Evolutionary conservation across 2,329 filamentous ascomycete species (phyloP).

Genomic region (Aspergillus sp.): DNA sequence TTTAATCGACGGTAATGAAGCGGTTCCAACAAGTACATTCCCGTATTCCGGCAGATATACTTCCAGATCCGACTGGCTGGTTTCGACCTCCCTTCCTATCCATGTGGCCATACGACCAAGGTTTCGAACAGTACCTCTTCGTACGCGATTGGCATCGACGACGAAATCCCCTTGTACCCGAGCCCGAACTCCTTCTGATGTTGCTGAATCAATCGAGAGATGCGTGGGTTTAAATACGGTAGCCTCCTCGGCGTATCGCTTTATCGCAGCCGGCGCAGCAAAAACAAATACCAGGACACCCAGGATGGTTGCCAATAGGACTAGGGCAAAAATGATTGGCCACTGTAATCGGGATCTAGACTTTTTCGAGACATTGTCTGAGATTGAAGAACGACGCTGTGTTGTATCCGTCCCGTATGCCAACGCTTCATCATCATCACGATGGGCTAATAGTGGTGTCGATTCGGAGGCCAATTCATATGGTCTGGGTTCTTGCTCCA

Average conservation of each 20-base stretch:
- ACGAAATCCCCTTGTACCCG: conserved; percentile 75
- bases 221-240: conserved; percentile 74
- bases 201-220: conserved; percentile 80
- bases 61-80: conserved; percentile 61
- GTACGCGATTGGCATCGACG: conserved; percentile 70
- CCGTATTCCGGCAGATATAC: conserved; percentile 80
- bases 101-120: conserved; percentile 73
- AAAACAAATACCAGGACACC: conserved; percentile 72
- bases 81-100: conserved; percentile 71
- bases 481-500: conserved; percentile 14
- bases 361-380: not conserved
- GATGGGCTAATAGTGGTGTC: conserved; percentile 35
- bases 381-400: not conserved
- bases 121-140: conserved; percentile 62
- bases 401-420: conserved; percentile 19
- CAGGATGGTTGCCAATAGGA: conserved; percentile 55
- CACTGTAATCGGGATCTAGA: conserved; percentile 47
- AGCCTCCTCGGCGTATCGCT: conserved; percentile 81
- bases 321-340: conserved; percentile 65
- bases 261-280: conserved; percentile 69
- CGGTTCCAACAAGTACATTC: conserved; percentile 69
- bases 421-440: conserved; percentile 22
- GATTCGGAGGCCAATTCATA: conserved; percentile 37
- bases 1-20: conserved; percentile 65
- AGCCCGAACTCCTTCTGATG: conserved; percentile 66